Percentiles rank a stretch among this genome's conserved stretches.
Evolutionary conservation across 176 grass and related monocot species (phyloP).

Genomic region (Bothriochloa decipiens): DNA sequence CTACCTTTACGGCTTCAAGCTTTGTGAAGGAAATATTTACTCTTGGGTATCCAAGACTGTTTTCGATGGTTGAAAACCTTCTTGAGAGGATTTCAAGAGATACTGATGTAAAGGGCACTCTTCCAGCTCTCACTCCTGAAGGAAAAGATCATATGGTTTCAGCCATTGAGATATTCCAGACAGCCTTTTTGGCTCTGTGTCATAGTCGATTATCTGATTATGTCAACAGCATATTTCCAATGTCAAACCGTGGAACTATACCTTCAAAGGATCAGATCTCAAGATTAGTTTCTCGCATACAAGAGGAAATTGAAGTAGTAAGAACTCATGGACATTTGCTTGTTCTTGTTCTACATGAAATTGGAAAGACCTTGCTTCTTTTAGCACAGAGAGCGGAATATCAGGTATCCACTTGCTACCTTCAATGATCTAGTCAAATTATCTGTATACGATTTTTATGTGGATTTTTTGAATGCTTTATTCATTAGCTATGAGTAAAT

Average conservation of each 20-base stretch:
- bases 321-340: constrained; percentile 89
- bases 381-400: constrained; percentile 93
- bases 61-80: constrained; percentile 91
- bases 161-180: constrained; percentile 89
- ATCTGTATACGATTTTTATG: constrained; percentile 33
- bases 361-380: constrained; percentile 82
- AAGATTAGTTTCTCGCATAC: constrained; percentile 88
- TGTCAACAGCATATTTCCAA: constrained; percentile 92
- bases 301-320: constrained; percentile 97
- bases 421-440: constrained; percentile 18
- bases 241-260: constrained; percentile 84
- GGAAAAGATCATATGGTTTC: constrained; percentile 83
- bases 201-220: constrained; percentile 90
- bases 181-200: constrained; percentile 80
- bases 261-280: constrained; percentile 99
- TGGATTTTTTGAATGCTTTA: background rate
- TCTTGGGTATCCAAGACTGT: constrained; percentile 87
- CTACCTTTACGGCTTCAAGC: constrained; percentile 85
- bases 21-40: constrained; percentile 99
- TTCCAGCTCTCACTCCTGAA: constrained; percentile 75
- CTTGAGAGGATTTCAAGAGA: constrained; percentile 92
- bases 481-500: constrained; percentile 16
- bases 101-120: constrained; percentile 88
- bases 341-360: constrained; percentile 83
- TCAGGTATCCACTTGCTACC: constrained; percentile 62